These are phyloP conservation scores for Cordyceps cicadae DNA, from an alignment of 2,329 filamentous ascomycete genomes.

Conservation along the genomic window DNA sequence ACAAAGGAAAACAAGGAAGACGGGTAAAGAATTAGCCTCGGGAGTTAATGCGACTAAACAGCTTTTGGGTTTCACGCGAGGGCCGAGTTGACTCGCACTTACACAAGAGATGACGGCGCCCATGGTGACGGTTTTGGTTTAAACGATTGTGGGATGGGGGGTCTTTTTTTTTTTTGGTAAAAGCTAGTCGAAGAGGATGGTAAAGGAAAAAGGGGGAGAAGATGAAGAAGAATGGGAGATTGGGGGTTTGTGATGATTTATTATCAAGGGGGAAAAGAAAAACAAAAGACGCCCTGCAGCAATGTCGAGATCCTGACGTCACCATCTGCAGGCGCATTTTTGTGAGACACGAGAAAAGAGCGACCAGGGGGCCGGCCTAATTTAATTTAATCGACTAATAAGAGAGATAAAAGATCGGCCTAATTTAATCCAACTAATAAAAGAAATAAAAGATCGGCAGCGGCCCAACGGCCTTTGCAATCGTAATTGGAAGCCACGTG, in stretches of 20 bases:
- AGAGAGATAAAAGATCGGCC: not conserved
- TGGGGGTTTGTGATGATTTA: not conserved
- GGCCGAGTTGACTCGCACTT: slow-evolving; percentile 33
- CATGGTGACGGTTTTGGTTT: slow-evolving; percentile 41
- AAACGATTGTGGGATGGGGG: too few species aligned
- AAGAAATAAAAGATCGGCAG: not conserved
- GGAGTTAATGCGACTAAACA: too few species aligned
- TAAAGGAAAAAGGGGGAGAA: not conserved
- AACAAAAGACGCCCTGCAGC: not conserved
- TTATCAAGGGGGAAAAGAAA: too few species aligned
- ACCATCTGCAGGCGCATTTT: not conserved
- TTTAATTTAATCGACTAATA: too few species aligned
- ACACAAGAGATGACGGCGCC: slow-evolving; percentile 79
- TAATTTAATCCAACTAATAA: too few species aligned
- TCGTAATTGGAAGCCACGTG: not conserved
- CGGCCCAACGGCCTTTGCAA: not conserved
- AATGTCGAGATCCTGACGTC: slow-evolving; percentile 11
- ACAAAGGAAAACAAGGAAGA: not conserved
- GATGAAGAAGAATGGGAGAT: not conserved
- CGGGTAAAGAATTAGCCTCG: not conserved
- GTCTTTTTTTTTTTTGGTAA: too few species aligned
- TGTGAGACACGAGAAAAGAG: not conserved
- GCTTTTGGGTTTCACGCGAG: too few species aligned
- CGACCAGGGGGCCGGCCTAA: not conserved
- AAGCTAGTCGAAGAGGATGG: too few species aligned